These are phyloP conservation scores for Picochlorum sp. DNA, from an alignment of 139 green algal genomes.

Conservation along the genomic window DNA sequence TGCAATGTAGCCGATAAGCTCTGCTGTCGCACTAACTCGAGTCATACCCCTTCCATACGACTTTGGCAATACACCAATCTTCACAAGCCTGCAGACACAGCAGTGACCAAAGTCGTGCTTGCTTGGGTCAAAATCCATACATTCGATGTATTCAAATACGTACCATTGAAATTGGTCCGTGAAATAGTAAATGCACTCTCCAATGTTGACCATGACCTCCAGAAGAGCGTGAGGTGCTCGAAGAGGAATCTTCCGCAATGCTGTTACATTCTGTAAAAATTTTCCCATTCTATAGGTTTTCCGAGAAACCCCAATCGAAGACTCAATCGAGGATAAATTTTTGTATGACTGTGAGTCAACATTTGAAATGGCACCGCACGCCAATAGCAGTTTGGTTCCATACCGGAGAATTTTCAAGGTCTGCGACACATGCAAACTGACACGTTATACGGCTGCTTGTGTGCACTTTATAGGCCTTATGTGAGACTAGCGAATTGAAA, in stretches of 20 bases:
- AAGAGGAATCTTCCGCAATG: constrained; percentile 35
- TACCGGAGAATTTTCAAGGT: constrained; percentile 62
- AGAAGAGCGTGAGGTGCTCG: constrained; percentile 23
- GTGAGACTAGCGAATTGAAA: too few species aligned
- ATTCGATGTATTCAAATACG: background rate
- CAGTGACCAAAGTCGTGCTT: background rate
- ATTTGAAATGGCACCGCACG: background rate
- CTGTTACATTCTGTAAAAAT: constrained; percentile 64
- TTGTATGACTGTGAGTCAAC: too few species aligned
- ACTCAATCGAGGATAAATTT: background rate
- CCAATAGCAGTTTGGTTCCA: constrained; percentile 33
- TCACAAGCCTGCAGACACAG: constrained; percentile 53
- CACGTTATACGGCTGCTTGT: too few species aligned
- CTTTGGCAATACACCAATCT: constrained; percentile 57
- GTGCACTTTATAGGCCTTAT: too few species aligned
- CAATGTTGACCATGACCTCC: constrained; percentile 48
- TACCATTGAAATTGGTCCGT: constrained; percentile 70
- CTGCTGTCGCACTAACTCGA: constrained; percentile 41
- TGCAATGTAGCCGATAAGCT: constrained; percentile 62
- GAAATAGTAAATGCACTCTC: constrained; percentile 76
- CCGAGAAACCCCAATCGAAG: constrained; percentile 14
- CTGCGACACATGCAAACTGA: constrained; percentile 3
- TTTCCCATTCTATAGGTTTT: constrained; percentile 75
- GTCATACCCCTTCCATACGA: constrained; percentile 29
- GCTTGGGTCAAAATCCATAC: background rate